Base-by-base conservation (phyloP, 192 early-diverging fungal genomes). In the Physocladia obscura region DNA sequence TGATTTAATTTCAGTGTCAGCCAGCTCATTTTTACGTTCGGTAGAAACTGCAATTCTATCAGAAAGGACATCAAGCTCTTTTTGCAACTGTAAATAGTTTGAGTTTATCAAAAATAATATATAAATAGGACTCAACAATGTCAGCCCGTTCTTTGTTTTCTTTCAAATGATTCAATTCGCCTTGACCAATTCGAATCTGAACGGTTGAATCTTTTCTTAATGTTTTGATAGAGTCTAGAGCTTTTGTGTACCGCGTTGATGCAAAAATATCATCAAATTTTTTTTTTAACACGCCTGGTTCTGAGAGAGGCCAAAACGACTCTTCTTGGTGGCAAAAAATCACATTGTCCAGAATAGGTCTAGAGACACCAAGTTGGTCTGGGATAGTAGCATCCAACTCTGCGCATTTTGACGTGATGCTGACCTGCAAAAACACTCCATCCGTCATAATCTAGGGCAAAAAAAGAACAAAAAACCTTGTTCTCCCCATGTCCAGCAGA, bases 291-390 rank as follows among this genome's bases (percentile, higher is more conserved):
- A 83, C 67, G 2, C 79, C 62, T 0, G 96, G 88, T 70, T 99
- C 97, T 0, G 93, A 85, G 8, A 99, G 82, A 15, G 97, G 97
- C 89, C 97, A 99, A 73, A 89, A 93, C 48, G 92, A 91, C 2
- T 99, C 96, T 75, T 99, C 97, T 79, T 99, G 97, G 74, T 98
- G 96, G 76, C 95, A 97, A 67, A 99, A 98, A 21, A 99, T 96
- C 48, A 99, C 97, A 74, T 94, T 96, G 60, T 99, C 95, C 31
- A 99, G 74, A 36, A 99, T 94, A 0, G 97, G 89, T 61, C 86
- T 84, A 29, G 92, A 90, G 8, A 97, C 93, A 4, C 97, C 97
- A 11, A 99, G 79, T 61, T 94, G 91, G 34, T 84, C 67, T 0
- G 94, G 89, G 27, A 99, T 74, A 67, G 91, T 90, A 0, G 83